Evolutionary conservation across 768 basidiomycete genomes (phyloP), one percentile per base, ranked within the genome.

Genomic region (Collybiopsis confluens): DNA sequence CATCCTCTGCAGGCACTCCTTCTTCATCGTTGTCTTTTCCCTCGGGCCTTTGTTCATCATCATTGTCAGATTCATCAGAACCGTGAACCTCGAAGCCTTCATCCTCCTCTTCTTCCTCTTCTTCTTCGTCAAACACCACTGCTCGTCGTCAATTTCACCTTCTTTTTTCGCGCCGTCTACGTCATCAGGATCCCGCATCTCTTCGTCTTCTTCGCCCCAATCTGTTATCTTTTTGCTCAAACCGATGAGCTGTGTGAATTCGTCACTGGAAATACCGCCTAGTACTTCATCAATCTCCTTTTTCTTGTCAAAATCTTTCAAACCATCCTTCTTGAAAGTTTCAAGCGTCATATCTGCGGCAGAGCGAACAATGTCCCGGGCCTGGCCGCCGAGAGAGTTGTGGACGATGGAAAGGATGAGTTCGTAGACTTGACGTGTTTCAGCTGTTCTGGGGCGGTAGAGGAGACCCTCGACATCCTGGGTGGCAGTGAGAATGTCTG

Each of bases 251-350:
- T 92, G 88, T 4, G 85, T 80, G 68, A 98, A 98, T 18, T 72
- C 62, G 59, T 97, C 94, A 63, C 77, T 81, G 2, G 82, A 70
- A 11, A 95, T 65, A 0, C 77, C 58, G 0, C 85, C 84, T 16
- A 82, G 68, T 45, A 91, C 78, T 16, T 84, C 83, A 68, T 96
- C 89, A 5, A 96, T 80, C 64, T 98, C 93, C 73, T 83, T 90
- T 70, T 98, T 96, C 78, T 94, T 95, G 77, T 98, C 96, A 62
- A 98, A 95, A 65, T 98, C 95, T 71, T 94, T 96, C 72, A 92
- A 66, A 55, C 78, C 76, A 60, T 97, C 93, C 60, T 80, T 88
- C 72, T 98, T 98, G 58, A 98, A 77, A 3, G 81, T 79, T 70
- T 95, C 92, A 44, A 99, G 72, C 1, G 95, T 86, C 0, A 82